Base-by-base conservation (phyloP, 257 asterid species). In the Nicotiana undulata region DNA sequence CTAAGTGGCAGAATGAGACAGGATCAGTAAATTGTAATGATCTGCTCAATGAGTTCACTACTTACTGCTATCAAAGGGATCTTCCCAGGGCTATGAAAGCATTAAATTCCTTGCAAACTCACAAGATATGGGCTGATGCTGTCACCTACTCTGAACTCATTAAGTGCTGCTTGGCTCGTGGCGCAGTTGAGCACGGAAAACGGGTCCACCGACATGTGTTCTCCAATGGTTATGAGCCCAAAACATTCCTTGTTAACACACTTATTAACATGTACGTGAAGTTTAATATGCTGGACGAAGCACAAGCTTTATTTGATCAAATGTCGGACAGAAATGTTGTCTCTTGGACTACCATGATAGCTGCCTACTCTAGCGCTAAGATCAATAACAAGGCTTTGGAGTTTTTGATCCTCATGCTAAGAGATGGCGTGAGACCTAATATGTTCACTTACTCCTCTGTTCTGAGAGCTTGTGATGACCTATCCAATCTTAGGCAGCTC, bases 401-500 rank as follows among this genome's bases (percentile, higher is more conserved):
- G 81, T 86, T 89, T 87, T 89, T 95, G 82, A 76, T 92, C 75
- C 81, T 88, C 80, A 93, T 95, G 98, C 88, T 92, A 37, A 88
- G 98, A 80, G 94, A 92, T 81, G 96, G 97, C 5, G 91, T 90
- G 58, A 66, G 70, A 52, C 99, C 99, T 18, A 95, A 95, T 77
- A 92, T 93, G 98, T 95, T 85, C 79, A 93, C 99, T 3, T 95
- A 83, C 81, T 95, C 99, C 65, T 95, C 98, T 3, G 94, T 95
- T 88, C 85, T 95, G 81, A 89, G 97, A 87, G 94, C 98, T n/a
- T 95, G 97, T 59, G 80, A 85, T 74, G 87, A 85, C 46, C 63
- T 88, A 56, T 52, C 66, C 17, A 82, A 83, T 81, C 93, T 93
- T 60, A 84, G 75, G 80, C 93, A 89, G 68, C 87, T 92, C 76